phyloP scores from a whole-genome alignment of 2,329 filamentous ascomycete genomes.

The Cercospora janseana region DNA sequence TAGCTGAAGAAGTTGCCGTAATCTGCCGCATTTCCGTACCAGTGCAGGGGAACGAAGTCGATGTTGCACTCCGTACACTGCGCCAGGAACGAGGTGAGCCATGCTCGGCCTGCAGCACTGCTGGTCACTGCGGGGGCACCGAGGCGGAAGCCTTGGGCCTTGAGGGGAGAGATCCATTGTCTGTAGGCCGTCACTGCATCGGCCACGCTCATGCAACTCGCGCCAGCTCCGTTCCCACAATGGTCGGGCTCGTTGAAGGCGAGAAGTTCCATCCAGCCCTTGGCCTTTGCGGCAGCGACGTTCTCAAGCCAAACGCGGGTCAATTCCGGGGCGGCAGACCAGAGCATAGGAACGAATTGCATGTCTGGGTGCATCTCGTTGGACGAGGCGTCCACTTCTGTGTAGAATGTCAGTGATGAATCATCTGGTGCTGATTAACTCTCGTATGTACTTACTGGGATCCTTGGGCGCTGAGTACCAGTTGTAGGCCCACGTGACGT shows the following conservation, averaged over 20 bases:
- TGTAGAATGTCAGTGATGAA: too few relatives aligned
- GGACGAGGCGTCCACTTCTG: too few relatives aligned
- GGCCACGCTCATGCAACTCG: neutral
- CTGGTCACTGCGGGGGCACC: neutral
- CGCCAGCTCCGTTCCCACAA: neutral
- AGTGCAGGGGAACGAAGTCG: slow-evolving; percentile 2
- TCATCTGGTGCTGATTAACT: too few relatives aligned
- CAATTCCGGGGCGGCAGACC: neutral
- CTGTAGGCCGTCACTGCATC: neutral
- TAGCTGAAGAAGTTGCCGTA: neutral
- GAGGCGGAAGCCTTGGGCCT: slow-evolving; percentile 1
- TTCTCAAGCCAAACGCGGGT: slow-evolving; percentile 5
- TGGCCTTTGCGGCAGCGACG: neutral
- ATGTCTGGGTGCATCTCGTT: neutral
- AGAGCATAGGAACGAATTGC: slow-evolving; percentile 4
- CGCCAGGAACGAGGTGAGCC: neutral
- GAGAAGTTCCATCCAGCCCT: neutral
- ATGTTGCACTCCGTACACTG: slow-evolving; percentile 2
- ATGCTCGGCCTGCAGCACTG: neutral
- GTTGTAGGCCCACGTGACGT: slow-evolving; percentile 1
- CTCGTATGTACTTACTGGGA: too few relatives aligned
- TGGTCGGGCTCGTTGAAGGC: slow-evolving; percentile 3
- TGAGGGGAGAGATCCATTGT: neutral
- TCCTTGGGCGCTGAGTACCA: slow-evolving; percentile 3
- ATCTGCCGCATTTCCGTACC: neutral